Evolutionary conservation across 2,329 filamentous ascomycete species (phyloP).

Genomic region (Pestalotiopsis sp.): DNA sequence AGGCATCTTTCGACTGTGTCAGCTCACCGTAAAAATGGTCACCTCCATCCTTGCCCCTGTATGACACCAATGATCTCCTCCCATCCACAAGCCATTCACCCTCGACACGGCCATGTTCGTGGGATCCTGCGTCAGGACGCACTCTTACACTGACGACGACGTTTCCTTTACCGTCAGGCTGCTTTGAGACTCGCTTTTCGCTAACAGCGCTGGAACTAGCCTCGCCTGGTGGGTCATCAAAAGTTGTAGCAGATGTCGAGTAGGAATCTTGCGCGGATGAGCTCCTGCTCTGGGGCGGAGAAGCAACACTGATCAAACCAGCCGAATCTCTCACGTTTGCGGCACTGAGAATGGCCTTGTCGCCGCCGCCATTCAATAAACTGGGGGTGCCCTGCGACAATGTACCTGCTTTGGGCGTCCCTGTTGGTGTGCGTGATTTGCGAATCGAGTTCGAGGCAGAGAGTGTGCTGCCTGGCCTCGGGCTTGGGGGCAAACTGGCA

Average conservation of each 20-base stretch:
- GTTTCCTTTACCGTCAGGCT: conserved; percentile 81
- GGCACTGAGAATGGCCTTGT: conserved; percentile 70
- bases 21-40: conserved; percentile 87
- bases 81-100: conserved; percentile 93
- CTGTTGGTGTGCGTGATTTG: conserved; percentile 52
- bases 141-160: conserved; percentile 95
- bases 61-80: conserved; percentile 78
- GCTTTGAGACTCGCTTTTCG: conserved; percentile 55
- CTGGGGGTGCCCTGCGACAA: conserved; percentile 65
- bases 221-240: conserved; percentile 76
- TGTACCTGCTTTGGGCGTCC: conserved; percentile 56
- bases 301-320: conserved; percentile 75
- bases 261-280: conserved; percentile 93
- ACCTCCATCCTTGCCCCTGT: conserved; percentile 85
- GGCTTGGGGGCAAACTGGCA: conserved; percentile 65
- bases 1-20: neutral
- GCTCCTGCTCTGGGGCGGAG: conserved; percentile 84
- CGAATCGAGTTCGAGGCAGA: conserved; percentile 42
- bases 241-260: conserved; percentile 85
- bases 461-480: conserved; percentile 47
- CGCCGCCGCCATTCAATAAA: conserved; percentile 76
- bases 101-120: conserved; percentile 62
- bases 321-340: conserved; percentile 70
- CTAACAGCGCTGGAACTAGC: conserved; percentile 36
- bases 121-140: conserved; percentile 75